These are phyloP conservation scores for Cutaneotrichosporon curvatum DNA, from an alignment of 1,284 basidiomycete species.

Conservation along the genomic window DNA sequence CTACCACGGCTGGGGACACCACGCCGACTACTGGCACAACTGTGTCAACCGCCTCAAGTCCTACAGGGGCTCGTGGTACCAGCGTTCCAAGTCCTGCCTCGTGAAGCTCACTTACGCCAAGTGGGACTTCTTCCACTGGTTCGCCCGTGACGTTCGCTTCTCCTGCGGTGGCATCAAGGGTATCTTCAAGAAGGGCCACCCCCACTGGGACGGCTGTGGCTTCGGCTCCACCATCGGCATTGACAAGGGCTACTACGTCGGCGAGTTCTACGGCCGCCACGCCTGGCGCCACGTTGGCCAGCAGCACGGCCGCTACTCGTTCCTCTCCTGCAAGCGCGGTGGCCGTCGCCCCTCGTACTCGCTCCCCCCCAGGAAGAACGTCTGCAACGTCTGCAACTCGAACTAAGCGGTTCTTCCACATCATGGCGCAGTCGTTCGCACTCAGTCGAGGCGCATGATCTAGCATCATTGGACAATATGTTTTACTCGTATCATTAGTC, in stretches of 20 bases:
- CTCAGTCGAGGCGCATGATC: no score
- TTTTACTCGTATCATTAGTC: no score
- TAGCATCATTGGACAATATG: no score
- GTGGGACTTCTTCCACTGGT: no score
- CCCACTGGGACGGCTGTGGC: conserved; percentile 1
- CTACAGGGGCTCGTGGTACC: no score
- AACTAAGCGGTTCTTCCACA: neutral
- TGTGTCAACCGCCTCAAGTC: no score
- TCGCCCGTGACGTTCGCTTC: no score
- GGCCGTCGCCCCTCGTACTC: neutral
- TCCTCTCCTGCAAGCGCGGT: neutral
- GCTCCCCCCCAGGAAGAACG: neutral
- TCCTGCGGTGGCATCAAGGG: no score
- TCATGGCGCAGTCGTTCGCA: neutral
- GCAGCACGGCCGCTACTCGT: neutral
- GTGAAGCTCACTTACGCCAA: no score
- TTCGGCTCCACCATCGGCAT: conserved; percentile 1
- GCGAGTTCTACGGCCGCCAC: conserved; percentile 3
- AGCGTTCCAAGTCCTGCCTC: no score
- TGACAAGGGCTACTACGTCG: neutral
- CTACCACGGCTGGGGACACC: neutral
- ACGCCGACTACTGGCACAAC: neutral
- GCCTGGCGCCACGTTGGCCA: neutral
- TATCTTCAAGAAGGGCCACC: neutral
- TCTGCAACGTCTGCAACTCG: conserved; percentile 2